phyloP scores from a whole-genome alignment of 2,329 filamentous ascomycete genomes.

The Elsinoe ampelina region DNA sequence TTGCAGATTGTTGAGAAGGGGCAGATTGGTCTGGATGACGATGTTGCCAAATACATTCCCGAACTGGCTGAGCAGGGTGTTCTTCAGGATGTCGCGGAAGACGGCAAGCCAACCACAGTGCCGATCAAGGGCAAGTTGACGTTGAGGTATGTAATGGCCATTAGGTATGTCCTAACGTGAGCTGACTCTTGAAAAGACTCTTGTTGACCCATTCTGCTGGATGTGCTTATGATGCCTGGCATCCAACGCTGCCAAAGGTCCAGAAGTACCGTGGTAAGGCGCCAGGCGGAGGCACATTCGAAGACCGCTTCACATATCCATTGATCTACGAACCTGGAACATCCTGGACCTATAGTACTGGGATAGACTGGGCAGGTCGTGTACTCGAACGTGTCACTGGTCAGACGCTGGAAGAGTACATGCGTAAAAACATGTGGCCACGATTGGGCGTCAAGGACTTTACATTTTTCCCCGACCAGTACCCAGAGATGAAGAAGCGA shows the following conservation, averaged over 20 bases:
- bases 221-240: constrained; percentile 36
- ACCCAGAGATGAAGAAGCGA: constrained; percentile 17
- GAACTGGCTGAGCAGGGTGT: constrained; percentile 42
- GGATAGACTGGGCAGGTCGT: constrained; percentile 46
- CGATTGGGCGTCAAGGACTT: constrained; percentile 35
- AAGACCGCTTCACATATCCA: constrained; percentile 36
- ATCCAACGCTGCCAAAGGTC: constrained; percentile 27
- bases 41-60: constrained; percentile 38
- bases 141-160: constrained; percentile 25
- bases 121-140: constrained; percentile 37
- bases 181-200: constrained; percentile 24
- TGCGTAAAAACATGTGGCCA: constrained; percentile 37
- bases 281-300: constrained; percentile 27
- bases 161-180: neutral
- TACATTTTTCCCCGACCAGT: constrained; percentile 24
- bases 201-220: constrained; percentile 47
- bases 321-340: constrained; percentile 44
- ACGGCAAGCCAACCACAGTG: constrained; percentile 27
- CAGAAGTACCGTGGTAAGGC: constrained; percentile 13
- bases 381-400: constrained; percentile 42
- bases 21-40: constrained; percentile 37
- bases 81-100: constrained; percentile 38
- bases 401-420: constrained; percentile 34
- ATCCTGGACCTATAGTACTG: constrained; percentile 42
- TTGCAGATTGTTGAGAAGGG: constrained; percentile 49